phyloP scores from a whole-genome alignment of 1,139 yeast genomes.

The Debaryomyces singareniensis region DNA sequence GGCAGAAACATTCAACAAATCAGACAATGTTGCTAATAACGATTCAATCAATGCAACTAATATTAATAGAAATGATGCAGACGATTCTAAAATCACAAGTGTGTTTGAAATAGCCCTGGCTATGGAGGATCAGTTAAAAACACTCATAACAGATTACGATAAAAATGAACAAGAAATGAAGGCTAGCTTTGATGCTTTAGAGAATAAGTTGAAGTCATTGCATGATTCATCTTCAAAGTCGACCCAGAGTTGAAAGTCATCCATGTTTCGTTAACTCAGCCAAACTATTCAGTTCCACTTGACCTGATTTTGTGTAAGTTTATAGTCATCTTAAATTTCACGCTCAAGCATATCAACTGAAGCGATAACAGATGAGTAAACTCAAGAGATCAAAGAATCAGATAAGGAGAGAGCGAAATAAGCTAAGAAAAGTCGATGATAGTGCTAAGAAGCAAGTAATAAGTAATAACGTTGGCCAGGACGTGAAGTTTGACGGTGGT shows the following conservation, averaged over 20 bases:
- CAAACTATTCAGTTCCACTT: too few relatives aligned
- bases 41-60: constrained; percentile 1
- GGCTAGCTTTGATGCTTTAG: constrained; percentile 20
- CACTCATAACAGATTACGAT: constrained; percentile 21
- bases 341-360: too few relatives aligned
- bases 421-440: constrained; percentile 35
- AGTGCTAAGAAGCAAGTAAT: constrained; percentile 1
- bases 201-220: constrained; percentile 14
- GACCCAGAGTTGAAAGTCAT: too few relatives aligned
- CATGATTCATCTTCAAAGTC: too few relatives aligned
- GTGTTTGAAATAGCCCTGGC: constrained; percentile 48
- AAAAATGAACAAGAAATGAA: constrained; percentile 25
- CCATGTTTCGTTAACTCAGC: too few relatives aligned
- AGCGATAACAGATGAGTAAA: too few relatives aligned
- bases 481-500: neutral
- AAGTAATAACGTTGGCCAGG: constrained; percentile 2
- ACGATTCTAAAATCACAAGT: too few relatives aligned
- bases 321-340: too few relatives aligned
- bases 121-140: constrained; percentile 36
- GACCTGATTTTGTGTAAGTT: too few relatives aligned
- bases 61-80: constrained; percentile 2
- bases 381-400: constrained; percentile 52
- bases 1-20: neutral
- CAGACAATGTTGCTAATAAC: neutral
- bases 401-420: constrained; percentile 55